A percentile compares a stretch with the other conserved stretches of the same genome.
Evolutionary conservation across 2,329 filamentous ascomycete species (phyloP).

Genomic region (Cordyceps cicadae): DNA sequence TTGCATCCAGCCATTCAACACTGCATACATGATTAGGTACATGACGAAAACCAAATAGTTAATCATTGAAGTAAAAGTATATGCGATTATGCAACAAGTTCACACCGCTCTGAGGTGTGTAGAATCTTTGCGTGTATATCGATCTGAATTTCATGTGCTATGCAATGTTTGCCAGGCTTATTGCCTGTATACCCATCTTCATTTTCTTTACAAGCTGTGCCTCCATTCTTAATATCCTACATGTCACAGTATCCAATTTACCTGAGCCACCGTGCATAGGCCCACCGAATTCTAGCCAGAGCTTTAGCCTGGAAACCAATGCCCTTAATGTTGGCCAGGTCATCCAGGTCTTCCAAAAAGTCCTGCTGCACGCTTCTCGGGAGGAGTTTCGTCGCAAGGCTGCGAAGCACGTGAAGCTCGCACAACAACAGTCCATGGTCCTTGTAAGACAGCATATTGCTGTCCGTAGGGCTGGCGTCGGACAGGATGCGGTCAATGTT

Average conservation of each 20-base stretch:
- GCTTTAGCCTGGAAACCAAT: conserved; percentile 71
- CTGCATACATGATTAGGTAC: background rate
- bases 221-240: background rate
- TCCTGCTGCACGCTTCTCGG: conserved; percentile 70
- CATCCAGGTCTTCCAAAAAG: conserved; percentile 80
- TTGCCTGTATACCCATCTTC: background rate
- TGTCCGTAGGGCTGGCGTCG: conserved; percentile 59
- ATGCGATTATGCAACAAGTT: background rate
- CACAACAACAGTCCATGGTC: conserved; percentile 86
- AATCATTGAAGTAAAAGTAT: background rate
- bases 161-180: background rate
- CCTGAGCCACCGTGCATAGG: conserved; percentile 69
- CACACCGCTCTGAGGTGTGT: background rate
- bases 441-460: conserved; percentile 76
- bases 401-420: conserved; percentile 76
- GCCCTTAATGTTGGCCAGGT: conserved; percentile 75
- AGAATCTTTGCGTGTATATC: background rate
- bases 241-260: conserved; percentile 16
- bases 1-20: background rate
- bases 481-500: conserved; percentile 79
- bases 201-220: background rate
- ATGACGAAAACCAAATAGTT: background rate
- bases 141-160: background rate
- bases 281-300: conserved; percentile 79
- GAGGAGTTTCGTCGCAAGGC: conserved; percentile 51